Evolutionary conservation across 768 basidiomycete species (phyloP).

Genomic region (Dentipellis fragilis): DNA sequence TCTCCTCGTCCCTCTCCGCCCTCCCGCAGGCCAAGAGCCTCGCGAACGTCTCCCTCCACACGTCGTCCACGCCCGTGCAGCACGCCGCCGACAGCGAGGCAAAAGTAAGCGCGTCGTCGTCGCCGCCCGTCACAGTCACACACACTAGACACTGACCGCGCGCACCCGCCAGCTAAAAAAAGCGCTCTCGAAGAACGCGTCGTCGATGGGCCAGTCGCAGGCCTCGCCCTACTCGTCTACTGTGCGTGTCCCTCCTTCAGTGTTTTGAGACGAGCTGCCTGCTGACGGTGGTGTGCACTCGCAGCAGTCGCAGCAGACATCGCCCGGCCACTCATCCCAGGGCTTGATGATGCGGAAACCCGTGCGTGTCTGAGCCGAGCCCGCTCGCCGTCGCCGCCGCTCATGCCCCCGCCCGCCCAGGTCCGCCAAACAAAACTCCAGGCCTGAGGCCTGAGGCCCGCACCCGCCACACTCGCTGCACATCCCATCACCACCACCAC

Average conservation of each 20-base stretch:
- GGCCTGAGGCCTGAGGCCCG: not conserved
- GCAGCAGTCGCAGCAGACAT: slow-evolving; percentile 15
- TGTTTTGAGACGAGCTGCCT: no score
- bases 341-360: slow-evolving; percentile 26
- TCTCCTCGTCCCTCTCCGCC: slow-evolving; percentile 57
- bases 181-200: slow-evolving; percentile 38
- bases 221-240: slow-evolving; percentile 13
- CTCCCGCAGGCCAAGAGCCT: slow-evolving; percentile 68
- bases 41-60: slow-evolving; percentile 55
- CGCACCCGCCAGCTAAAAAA: slow-evolving; percentile 40
- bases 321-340: slow-evolving; percentile 16
- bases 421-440: slow-evolving; percentile 1
- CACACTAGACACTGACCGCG: not conserved
- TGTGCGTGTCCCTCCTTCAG: slow-evolving; percentile 5
- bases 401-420: slow-evolving; percentile 4
- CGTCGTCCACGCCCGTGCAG: slow-evolving; percentile 50
- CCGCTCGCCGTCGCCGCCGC: not conserved
- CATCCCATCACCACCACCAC: not conserved
- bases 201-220: slow-evolving; percentile 23
- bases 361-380: slow-evolving; percentile 11
- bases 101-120: no score
- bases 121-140: not conserved
- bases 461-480: not conserved
- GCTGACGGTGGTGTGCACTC: not conserved
- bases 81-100: slow-evolving; percentile 66